A percentile compares a stretch with the other conserved stretches of the same genome.
These are phyloP conservation scores for Russula vinacea DNA, from an alignment of 768 basidiomycete genomes.

Conservation along the genomic window DNA sequence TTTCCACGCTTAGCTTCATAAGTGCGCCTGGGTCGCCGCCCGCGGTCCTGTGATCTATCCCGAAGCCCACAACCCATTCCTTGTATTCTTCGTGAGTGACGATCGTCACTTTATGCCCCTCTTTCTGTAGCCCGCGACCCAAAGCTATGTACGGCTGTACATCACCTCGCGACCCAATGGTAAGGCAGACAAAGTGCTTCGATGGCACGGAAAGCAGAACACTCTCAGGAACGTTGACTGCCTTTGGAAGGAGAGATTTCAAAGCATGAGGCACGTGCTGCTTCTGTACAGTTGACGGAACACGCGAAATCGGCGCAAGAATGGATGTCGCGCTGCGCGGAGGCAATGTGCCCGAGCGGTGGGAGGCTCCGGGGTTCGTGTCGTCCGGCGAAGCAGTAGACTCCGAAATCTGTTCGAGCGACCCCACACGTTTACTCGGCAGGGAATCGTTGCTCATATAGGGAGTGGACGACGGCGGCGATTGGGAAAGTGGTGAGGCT, in stretches of 20 bases:
- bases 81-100: slow-evolving; percentile 51
- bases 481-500: slow-evolving; percentile 4
- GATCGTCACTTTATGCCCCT: slow-evolving; percentile 47
- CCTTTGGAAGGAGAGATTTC: slow-evolving; percentile 42
- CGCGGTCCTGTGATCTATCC: slow-evolving; percentile 55
- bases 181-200: slow-evolving; percentile 58
- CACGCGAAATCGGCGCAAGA: slow-evolving; percentile 48
- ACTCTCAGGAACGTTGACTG: slow-evolving; percentile 46
- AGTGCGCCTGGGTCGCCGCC: slow-evolving; percentile 67
- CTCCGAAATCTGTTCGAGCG: slow-evolving; percentile 7
- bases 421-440: neutral
- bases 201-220: slow-evolving; percentile 37
- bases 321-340: slow-evolving; percentile 37
- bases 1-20: slow-evolving; percentile 58
- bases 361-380: neutral
- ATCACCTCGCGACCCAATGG: slow-evolving; percentile 62
- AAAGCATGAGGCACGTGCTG: slow-evolving; percentile 36
- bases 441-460: neutral
- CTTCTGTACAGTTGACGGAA: slow-evolving; percentile 37
- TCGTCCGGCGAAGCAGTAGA: neutral
- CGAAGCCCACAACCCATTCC: slow-evolving; percentile 57
- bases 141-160: slow-evolving; percentile 52
- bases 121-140: slow-evolving; percentile 39
- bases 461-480: neutral
- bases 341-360: neutral